Evolutionary conservation across 129 eudicot genomes (phyloP).

Genomic region (Calendula officinalis): DNA sequence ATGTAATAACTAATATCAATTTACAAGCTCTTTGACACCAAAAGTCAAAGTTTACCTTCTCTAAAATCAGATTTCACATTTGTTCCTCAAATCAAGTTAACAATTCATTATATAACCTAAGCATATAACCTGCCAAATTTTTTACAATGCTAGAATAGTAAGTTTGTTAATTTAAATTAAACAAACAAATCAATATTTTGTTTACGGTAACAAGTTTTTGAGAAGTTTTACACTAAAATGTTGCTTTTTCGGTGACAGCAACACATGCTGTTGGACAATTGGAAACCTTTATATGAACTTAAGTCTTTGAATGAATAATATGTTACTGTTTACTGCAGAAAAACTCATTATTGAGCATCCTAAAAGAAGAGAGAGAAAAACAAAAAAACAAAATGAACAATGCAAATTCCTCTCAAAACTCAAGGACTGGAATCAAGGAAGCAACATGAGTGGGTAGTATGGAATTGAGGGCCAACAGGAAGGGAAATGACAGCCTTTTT

Average conservation of each 20-base stretch:
- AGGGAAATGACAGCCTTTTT: slow-evolving; percentile 25
- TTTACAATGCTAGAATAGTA: background rate
- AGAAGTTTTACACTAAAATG: slow-evolving; percentile 22
- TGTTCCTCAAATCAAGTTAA: slow-evolving; percentile 3
- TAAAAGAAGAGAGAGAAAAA: slow-evolving; percentile 12
- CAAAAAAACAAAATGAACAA: slow-evolving; percentile 14
- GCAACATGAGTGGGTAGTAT: slow-evolving; percentile 30
- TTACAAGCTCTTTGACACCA: slow-evolving; percentile 16
- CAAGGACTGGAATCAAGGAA: slow-evolving; percentile 24
- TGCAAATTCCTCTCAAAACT: slow-evolving; percentile 4
- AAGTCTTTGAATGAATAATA: slow-evolving; percentile 12
- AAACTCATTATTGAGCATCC: slow-evolving; percentile 14
- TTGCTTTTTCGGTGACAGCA: slow-evolving; percentile 34
- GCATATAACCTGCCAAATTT: background rate
- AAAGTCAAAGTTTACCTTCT: background rate
- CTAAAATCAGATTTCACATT: background rate
- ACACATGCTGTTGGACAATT: slow-evolving; percentile 26
- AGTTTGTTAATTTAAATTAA: background rate
- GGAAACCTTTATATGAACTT: slow-evolving; percentile 14
- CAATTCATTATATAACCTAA: slow-evolving; percentile 2
- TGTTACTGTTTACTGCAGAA: slow-evolving; percentile 21
- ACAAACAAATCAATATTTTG: background rate
- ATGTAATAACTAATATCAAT: background rate
- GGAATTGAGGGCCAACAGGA: slow-evolving; percentile 6
- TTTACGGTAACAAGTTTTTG: slow-evolving; percentile 1